Evolutionary conservation across 768 basidiomycete genomes (phyloP), one percentile per base, ranked within the genome.

Genomic region (Exidia glandulosa): DNA sequence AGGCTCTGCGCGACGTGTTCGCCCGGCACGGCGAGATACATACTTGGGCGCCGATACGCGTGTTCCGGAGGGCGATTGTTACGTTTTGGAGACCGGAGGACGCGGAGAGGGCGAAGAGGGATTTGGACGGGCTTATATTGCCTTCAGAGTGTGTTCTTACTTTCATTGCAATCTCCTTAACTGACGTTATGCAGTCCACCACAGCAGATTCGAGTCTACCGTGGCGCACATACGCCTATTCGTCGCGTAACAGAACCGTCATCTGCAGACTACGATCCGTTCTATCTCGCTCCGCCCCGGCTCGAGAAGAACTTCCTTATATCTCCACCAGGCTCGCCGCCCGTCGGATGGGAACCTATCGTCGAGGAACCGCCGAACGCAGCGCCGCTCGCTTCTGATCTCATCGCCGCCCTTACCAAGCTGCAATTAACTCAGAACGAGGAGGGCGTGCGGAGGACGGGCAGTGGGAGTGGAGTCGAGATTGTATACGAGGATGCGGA

Each of bases 251-350:
- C 65, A 62, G 9, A 71, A 71, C 27, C 63, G 64, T 2, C 63
- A 67, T 19, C 60, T 67, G 50, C 65, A 67, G 30, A 61, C n/a
- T 19, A 32, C 13, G 34, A 60, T 32, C 72, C 68, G n/a, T 75
- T 79, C 65, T 83, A 85, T 66, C 80, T 94, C 34, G 81, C 78
- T 41, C 92, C 94, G 0, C 95, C 95, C 0, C 73, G 79, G 0
- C 65, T 85, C 37, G 88, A 94, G 66, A 92, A 92, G 73, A 98
- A 98, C 74, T 98, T 97, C 74, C 80, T 99, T 52, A 94, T 99
- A 63, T 98, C 96, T 0, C 96, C 96, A 0, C 96, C 96, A 3
- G 96, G 96, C 3, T 96, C 94, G 0, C 96, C 96, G 0, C 96
- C 96, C 0, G 85, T 94, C 1, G 96, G 94, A 2, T 99, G 96